Percentiles rank a stretch among this genome's conserved stretches.
Evolutionary conservation across 2,329 filamentous ascomycete species (phyloP).

Genomic region (Colletotrichum neosansevieriae): DNA sequence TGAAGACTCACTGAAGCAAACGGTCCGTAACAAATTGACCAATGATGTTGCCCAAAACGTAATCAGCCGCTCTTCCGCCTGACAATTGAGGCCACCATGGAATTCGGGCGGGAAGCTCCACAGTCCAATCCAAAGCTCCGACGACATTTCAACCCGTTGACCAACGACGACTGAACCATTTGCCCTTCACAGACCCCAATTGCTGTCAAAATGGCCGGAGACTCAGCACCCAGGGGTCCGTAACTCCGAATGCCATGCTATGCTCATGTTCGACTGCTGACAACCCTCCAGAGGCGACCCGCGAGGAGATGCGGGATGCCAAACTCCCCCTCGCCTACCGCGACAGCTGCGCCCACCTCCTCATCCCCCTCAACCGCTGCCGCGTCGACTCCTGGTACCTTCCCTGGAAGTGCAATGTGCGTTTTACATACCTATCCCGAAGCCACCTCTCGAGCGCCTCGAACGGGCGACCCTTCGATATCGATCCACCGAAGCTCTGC

Average conservation of each 20-base stretch:
- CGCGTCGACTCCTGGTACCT: slow-evolving; percentile 92
- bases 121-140: slow-evolving; percentile 39
- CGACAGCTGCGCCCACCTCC: slow-evolving; percentile 93
- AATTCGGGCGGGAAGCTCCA: slow-evolving; percentile 34
- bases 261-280: slow-evolving; percentile 13
- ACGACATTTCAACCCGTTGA: slow-evolving; percentile 38
- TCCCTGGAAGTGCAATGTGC: slow-evolving; percentile 97
- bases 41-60: slow-evolving; percentile 24
- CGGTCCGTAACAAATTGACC: neutral
- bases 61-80: neutral
- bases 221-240: slow-evolving; percentile 39
- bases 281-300: slow-evolving; percentile 66
- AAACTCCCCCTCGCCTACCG: slow-evolving; percentile 90
- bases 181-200: slow-evolving; percentile 36
- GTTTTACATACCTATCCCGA: slow-evolving; percentile 47
- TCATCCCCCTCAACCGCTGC: slow-evolving; percentile 97
- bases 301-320: slow-evolving; percentile 94
- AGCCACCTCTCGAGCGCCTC: neutral
- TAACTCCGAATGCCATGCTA: neutral
- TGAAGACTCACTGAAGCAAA: neutral
- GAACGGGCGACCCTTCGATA: neutral
- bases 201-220: slow-evolving; percentile 40
- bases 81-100: slow-evolving; percentile 24
- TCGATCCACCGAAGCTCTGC: slow-evolving; percentile 7
- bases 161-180: slow-evolving; percentile 33